Conservation (phyloP, 495 filamentous ascomycete genomes). For the Rusavskia elegans region DNA sequence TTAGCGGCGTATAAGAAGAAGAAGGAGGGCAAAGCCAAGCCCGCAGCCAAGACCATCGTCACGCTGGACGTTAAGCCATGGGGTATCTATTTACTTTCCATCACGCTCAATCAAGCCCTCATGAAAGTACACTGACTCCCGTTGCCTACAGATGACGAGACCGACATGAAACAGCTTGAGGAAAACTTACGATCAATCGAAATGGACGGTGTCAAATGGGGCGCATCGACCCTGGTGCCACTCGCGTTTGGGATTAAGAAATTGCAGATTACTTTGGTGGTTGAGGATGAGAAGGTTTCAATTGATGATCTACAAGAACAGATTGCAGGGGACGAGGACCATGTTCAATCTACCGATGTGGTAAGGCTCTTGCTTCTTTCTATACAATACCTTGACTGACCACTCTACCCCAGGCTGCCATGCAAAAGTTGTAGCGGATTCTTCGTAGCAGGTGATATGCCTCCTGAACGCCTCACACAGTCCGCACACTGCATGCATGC, state of each 20-base stretch:
- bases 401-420: conserved; percentile 40
- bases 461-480: no score
- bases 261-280: conserved; percentile 93
- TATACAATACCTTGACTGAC: conserved; percentile 1
- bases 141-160: conserved; percentile 62
- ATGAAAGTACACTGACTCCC: conserved; percentile 13
- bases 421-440: conserved; percentile 71
- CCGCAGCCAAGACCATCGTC: conserved; percentile 84
- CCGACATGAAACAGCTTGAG: conserved; percentile 71
- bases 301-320: conserved; percentile 70
- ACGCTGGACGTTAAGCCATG: conserved; percentile 96
- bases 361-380: conserved; percentile 27
- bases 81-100: conserved; percentile 52
- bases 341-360: conserved; percentile 90
- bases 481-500: no score
- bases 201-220: conserved; percentile 92
- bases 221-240: conserved; percentile 73
- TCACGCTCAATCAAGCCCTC: not conserved
- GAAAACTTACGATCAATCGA: conserved; percentile 70
- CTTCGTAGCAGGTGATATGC: not conserved
- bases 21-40: conserved; percentile 86
- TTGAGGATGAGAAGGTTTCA: conserved; percentile 95
- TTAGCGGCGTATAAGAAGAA: conserved; percentile 92
- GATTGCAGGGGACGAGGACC: conserved; percentile 85
- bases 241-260: conserved; percentile 98